Conservation (phyloP, 73 alveolate genomes). For the Diophrys sp. region DNA sequence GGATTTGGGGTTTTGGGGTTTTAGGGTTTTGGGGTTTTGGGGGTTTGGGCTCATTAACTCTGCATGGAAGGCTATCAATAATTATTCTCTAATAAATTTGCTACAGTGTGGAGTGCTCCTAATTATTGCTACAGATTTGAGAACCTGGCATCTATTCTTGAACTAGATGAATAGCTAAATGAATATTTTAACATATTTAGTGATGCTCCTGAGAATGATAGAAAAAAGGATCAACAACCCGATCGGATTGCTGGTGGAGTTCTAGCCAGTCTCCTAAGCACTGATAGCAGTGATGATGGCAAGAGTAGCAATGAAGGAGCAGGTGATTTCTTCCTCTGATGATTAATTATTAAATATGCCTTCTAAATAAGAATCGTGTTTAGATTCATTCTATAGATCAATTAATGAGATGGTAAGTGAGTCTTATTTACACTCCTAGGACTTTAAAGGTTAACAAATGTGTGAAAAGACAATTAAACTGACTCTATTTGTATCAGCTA, state of each 20-base stretch:
- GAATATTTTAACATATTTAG: conserved; percentile 86
- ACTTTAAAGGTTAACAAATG: background rate
- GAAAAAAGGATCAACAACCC: conserved; percentile 16
- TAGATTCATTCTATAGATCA: background rate
- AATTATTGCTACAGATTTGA: conserved; percentile 92
- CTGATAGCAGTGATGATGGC: too few relatives aligned
- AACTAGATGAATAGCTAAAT: conserved; percentile 93
- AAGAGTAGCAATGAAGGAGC: background rate
- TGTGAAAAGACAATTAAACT: background rate
- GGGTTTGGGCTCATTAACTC: too few relatives aligned
- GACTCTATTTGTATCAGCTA: background rate
- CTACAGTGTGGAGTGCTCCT: conserved; percentile 99
- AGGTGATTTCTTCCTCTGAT: background rate
- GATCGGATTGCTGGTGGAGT: too few relatives aligned
- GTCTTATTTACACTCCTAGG: background rate
- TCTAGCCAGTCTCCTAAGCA: too few relatives aligned
- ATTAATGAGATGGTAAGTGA: background rate
- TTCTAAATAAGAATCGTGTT: background rate
- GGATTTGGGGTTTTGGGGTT: too few relatives aligned
- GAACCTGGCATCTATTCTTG: conserved; percentile 89
- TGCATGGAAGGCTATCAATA: conserved; percentile 95
- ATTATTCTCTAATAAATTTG: conserved; percentile 84
- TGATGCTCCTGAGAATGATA: conserved; percentile 85
- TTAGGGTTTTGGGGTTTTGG: too few relatives aligned
- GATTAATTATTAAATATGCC: background rate